phyloP scores from a whole-genome alignment of 1,284 basidiomycete genomes.

The Flammula alnicola region DNA sequence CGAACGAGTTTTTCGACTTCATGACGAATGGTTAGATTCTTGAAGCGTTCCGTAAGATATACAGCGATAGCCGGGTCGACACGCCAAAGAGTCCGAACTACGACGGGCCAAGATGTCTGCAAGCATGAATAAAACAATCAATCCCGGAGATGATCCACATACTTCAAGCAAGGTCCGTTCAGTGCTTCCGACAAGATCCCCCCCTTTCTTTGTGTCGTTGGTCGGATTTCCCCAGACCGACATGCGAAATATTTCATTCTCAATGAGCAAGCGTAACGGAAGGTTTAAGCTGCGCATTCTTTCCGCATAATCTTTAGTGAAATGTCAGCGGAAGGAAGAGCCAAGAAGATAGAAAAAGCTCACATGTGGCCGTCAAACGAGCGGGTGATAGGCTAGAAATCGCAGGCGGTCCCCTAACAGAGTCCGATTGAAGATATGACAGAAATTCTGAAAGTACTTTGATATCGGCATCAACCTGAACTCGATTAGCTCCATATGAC shows the following conservation, averaged over 20 bases:
- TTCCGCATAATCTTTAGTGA: conserved; percentile 54
- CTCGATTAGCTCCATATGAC: conserved; percentile 92
- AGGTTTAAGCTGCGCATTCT: conserved; percentile 69
- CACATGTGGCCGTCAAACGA: conserved; percentile 53
- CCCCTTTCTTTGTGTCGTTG: conserved; percentile 73
- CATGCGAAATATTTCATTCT: conserved; percentile 89
- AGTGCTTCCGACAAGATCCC: conserved; percentile 59
- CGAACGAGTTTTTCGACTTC: conserved; percentile 83
- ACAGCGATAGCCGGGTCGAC: conserved; percentile 85
- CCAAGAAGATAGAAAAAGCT: conserved; percentile 2
- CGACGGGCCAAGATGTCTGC: conserved; percentile 71
- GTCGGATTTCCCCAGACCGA: conserved; percentile 92
- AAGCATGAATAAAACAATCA: conserved; percentile 17
- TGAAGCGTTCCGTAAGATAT: conserved; percentile 88
- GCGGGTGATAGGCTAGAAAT: conserved; percentile 73
- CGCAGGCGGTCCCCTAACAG: conserved; percentile 63
- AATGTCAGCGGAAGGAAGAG: conserved; percentile 13
- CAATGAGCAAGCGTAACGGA: conserved; percentile 82
- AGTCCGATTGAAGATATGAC: conserved; percentile 76
- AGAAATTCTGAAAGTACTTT: conserved; percentile 87
- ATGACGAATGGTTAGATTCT: conserved; percentile 58
- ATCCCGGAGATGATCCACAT: conserved; percentile 20
- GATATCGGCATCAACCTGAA: conserved; percentile 89
- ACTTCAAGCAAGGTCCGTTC: conserved; percentile 69
- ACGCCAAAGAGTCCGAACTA: conserved; percentile 83